Base-by-base conservation (phyloP, 2,329 filamentous ascomycete species). In the Nigrograna mackinnonii region DNA sequence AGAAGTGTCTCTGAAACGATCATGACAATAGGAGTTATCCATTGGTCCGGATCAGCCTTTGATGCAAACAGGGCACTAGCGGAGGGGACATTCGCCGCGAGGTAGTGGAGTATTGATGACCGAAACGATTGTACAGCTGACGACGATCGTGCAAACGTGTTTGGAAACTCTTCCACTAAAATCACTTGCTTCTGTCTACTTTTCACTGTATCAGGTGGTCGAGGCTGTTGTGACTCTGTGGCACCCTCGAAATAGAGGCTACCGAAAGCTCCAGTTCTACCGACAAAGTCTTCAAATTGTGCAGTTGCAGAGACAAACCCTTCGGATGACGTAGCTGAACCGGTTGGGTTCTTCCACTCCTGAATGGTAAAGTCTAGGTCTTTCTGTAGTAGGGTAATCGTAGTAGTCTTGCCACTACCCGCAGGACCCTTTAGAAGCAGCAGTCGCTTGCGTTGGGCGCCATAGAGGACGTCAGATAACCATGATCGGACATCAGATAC, bases 231-330 rank as follows among this genome's bases (percentile, higher is more conserved):
- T 32, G 26, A 40, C 39, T 46, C 47, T 6, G 47, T 38, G 18
- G 52, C 51, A 26, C 46, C 48, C 31, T 60, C 54, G 71, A 75
- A 56, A 6, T 86, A 79, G 33, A 96, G 76, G 40, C 85, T 86
- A 13, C 85, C 82, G 67, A 94, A 96, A 49, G 85, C 87, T 43
- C 89, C 86, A 40, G 89, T 86, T 42, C 91, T 82, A 9, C 83
- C 85, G 45, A 99, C 75, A 55, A 97, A 99, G 48, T 97, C 92
- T 54, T 95, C 89, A 60, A 99, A 99, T 54, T 95, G 88, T 5
- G 83, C 78, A 4, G 89, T 83, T 21, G 85, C 79, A 1, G 91
- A 91, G 31, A 84, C 75, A 37, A 84, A 85, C 0, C 83, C 84
- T 26, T 83, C 79, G 6, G 79, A 70, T 2, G 79, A 75, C 1